Conservation (phyloP, 192 early-diverging fungal genomes). For the Bifiguratus adelaidae region DNA sequence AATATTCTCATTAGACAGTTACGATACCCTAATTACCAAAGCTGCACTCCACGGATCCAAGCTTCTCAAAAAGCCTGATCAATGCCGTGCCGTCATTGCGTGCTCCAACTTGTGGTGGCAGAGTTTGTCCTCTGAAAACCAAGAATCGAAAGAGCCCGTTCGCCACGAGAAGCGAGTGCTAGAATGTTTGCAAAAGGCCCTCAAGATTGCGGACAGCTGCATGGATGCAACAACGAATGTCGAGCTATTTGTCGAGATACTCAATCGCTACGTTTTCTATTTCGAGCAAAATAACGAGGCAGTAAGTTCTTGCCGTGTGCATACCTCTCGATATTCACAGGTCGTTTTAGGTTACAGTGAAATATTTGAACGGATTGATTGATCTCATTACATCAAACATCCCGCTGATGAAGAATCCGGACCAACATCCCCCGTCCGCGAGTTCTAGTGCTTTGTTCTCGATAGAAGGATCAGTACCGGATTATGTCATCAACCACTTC, state of each 20-base stretch:
- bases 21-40: slow-evolving; percentile 90
- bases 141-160: slow-evolving; percentile 51
- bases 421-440: slow-evolving; percentile 46
- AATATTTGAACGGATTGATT: slow-evolving; percentile 90
- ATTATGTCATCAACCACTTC: slow-evolving; percentile 64
- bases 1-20: slow-evolving; percentile 83
- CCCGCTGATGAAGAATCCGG: slow-evolving; percentile 60
- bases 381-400: slow-evolving; percentile 87
- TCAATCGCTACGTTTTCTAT: slow-evolving; percentile 92
- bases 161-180: slow-evolving; percentile 85
- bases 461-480: slow-evolving; percentile 44
- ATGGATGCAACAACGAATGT: slow-evolving; percentile 85
- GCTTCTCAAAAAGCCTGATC: slow-evolving; percentile 89
- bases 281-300: slow-evolving; percentile 87
- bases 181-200: slow-evolving; percentile 86
- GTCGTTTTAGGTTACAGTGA: slow-evolving; percentile 84
- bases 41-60: slow-evolving; percentile 83
- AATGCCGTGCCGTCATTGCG: slow-evolving; percentile 76
- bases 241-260: slow-evolving; percentile 93
- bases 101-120: slow-evolving; percentile 92
- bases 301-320: too few species aligned
- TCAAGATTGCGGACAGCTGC: slow-evolving; percentile 90
- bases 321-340: too few species aligned
- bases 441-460: slow-evolving; percentile 54
- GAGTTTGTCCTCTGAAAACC: slow-evolving; percentile 36